A percentile compares a stretch with the other conserved stretches of the same genome.
Evolutionary conservation across 202 grass and related monocot genomes (phyloP).

Genomic region (Eragrostis tef): DNA sequence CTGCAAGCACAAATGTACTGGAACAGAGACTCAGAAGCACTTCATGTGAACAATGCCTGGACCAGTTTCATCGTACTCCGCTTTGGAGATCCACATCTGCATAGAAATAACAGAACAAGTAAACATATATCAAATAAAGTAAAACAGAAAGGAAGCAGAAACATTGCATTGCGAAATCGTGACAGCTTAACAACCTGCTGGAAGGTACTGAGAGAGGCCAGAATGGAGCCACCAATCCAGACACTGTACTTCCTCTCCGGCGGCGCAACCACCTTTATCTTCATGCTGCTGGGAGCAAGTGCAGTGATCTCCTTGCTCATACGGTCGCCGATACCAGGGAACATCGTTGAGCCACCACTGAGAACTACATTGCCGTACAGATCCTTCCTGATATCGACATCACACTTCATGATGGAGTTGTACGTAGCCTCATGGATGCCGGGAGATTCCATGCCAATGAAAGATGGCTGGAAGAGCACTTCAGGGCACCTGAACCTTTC

Average conservation of each 20-base stretch:
- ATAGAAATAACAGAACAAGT: neutral
- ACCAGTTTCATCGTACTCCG: constrained; percentile 81
- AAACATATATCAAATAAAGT: neutral
- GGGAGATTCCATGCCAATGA: constrained; percentile 76
- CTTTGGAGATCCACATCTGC: constrained; percentile 95
- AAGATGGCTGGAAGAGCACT: constrained; percentile 79
- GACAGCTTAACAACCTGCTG: constrained; percentile 61
- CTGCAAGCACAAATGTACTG: neutral
- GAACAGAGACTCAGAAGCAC: constrained; percentile 61
- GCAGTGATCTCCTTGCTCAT: constrained; percentile 92
- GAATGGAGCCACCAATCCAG: constrained; percentile 89
- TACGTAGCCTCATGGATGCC: constrained; percentile 86
- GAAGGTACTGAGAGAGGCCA: constrained; percentile 84
- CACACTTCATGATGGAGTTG: constrained; percentile 98
- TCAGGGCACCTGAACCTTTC: constrained; percentile 91
- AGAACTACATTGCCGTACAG: constrained; percentile 80
- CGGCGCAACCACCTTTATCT: constrained; percentile 84
- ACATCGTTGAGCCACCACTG: constrained; percentile 88
- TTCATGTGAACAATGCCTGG: constrained; percentile 87
- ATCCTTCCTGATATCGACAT: constrained; percentile 87
- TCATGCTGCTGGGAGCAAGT: constrained; percentile 87
- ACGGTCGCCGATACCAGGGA: constrained; percentile 80
- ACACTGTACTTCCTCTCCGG: constrained; percentile 93
- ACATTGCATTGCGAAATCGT: neutral
- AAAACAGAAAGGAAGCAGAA: neutral